Evolutionary conservation across 163 green algal species (phyloP), one percentile per base, ranked within the genome.

Genomic region (Trebouxiophyceae sp.): DNA sequence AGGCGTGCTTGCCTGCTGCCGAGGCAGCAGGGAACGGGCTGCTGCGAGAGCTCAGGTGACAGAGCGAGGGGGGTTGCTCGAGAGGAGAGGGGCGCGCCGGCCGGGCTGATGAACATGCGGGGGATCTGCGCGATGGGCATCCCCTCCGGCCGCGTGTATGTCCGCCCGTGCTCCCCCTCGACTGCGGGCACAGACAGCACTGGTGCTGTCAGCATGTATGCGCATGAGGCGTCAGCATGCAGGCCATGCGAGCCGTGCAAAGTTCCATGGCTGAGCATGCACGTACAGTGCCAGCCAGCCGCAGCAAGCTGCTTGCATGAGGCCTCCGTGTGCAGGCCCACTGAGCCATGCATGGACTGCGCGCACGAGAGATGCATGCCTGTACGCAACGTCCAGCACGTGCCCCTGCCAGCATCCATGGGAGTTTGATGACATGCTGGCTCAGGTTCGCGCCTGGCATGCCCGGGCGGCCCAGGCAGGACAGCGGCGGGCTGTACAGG

Each of bases 61-160:
- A 54, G 44, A 54, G 44, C 44, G 12, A 54, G 44, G 44, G 12
- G 54, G 1, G 24, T 22, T 24, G 39, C 31, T n/a, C 39, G 22
- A 54, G 8, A 22, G 65, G 44, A 54, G 44, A 12, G 44, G 44
- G 19, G 44, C 19, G 44, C 50, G 20, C 23, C 23, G 23, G n/a
- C 22, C 19, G 50, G 50, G 50, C n/a, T 59, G 50, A 59, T n/a
- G 50, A 59, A 59, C n/a, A 59, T 59, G 50, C n/a, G 39, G 12
- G 39, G 39, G 39, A 50, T 50, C 39, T 50, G 39, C 12, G 39
- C 39, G 12, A 50, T 50, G 12, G 12, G 39, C 12, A 50, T 12
- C 12, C 39, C 39, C 12, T 16, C 19, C 12, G 39, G 39, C 12
- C 12, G 39, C 39, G n/a, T n/a, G n/a, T n/a, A n/a, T n/a, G n/a